Percentiles rank a stretch among this genome's conserved stretches.
Conservation (phyloP, 2,329 filamentous ascomycete genomes). For the Periconia sp. region DNA sequence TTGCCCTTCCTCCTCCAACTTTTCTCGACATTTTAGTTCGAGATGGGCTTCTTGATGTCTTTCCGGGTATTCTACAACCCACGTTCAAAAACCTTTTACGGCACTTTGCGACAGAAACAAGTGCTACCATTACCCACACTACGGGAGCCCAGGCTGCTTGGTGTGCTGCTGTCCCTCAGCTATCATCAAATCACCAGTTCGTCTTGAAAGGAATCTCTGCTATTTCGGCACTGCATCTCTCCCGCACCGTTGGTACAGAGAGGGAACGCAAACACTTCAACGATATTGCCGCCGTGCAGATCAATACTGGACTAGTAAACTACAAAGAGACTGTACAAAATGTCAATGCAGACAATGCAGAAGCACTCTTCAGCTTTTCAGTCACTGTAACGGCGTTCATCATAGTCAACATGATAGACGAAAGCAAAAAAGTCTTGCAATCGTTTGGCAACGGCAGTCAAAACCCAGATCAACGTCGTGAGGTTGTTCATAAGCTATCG, state of each 20-base stretch:
- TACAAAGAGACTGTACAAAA: conserved; percentile 30
- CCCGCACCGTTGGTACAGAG: conserved; percentile 28
- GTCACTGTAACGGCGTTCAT: conserved; percentile 22
- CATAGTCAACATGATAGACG: conserved; percentile 18
- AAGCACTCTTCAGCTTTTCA: conserved; percentile 43
- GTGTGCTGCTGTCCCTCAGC: conserved; percentile 30
- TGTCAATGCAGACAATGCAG: conserved; percentile 48
- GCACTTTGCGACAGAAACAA: conserved; percentile 29
- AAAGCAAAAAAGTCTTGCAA: conserved; percentile 17
- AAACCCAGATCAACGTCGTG: neutral
- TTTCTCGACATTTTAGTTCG: conserved; percentile 17
- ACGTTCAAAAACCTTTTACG: conserved; percentile 23
- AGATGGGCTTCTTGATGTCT: conserved; percentile 14
- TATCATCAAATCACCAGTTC: conserved; percentile 47
- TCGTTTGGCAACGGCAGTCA: neutral
- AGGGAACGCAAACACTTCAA: conserved; percentile 18
- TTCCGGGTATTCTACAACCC: conserved; percentile 15
- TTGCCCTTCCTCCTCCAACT: conserved; percentile 13
- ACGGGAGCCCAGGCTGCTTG: conserved; percentile 19
- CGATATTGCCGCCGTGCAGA: conserved; percentile 28
- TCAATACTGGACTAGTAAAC: conserved; percentile 27
- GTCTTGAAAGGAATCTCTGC: conserved; percentile 52
- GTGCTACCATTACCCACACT: conserved; percentile 23
- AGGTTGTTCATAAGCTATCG: conserved; percentile 5
- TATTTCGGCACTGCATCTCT: conserved; percentile 52